A percentile compares a stretch with the other conserved stretches of the same genome.
Evolutionary conservation across 2,329 filamentous ascomycete genomes (phyloP).

Genomic region (Myotisia sp.): DNA sequence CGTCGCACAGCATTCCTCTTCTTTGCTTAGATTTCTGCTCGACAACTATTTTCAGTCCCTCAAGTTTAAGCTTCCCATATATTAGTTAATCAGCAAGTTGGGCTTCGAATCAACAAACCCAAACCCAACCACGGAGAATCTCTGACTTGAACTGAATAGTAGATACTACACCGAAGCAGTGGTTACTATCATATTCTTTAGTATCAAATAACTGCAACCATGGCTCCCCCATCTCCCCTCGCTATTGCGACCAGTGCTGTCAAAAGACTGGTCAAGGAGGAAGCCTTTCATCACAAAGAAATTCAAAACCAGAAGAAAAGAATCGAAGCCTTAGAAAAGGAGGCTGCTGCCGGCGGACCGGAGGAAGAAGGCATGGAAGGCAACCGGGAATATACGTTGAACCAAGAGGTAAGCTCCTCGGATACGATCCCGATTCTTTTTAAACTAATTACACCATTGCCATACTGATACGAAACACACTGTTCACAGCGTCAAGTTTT

Average conservation of each 20-base stretch:
- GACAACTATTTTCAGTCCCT: too few relatives aligned
- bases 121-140: too few relatives aligned
- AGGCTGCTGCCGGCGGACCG: conserved; percentile 36
- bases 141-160: too few relatives aligned
- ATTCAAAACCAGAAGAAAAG: conserved; percentile 58
- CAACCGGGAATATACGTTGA: conserved; percentile 65
- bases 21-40: too few relatives aligned
- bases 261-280: conserved; percentile 77
- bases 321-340: conserved; percentile 52
- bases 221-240: conserved; percentile 65
- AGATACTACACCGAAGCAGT: too few relatives aligned
- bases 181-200: too few relatives aligned
- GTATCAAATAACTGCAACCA: conserved; percentile 31
- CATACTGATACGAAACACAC: too few relatives aligned
- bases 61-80: too few relatives aligned
- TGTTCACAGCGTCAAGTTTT: conserved; percentile 54
- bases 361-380: conserved; percentile 53
- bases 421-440: background rate
- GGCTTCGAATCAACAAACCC: too few relatives aligned
- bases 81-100: too few relatives aligned
- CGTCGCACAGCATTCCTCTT: too few relatives aligned
- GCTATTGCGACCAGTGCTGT: conserved; percentile 67
- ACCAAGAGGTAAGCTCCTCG: conserved; percentile 58
- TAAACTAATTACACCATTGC: too few relatives aligned
- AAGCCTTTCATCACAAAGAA: conserved; percentile 80